Evolutionary conservation across 305 asterid genomes (phyloP), one percentile per base, ranked within the genome.

Genomic region (Fraxinus angustifolia): DNA sequence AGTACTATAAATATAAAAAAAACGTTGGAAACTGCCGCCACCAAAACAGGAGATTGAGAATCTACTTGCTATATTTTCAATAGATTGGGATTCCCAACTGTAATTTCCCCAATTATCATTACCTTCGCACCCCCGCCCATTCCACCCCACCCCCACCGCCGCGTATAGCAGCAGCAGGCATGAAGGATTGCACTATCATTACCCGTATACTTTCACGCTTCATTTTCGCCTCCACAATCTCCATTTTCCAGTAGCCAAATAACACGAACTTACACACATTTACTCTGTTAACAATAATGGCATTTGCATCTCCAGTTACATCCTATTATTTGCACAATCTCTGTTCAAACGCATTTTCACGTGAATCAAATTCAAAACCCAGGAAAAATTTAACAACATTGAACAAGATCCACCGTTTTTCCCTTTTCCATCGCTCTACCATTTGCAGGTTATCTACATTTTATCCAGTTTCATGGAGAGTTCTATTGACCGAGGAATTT

Each of bases 291-390:
- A n/a, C 76, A 71, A 17, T 34, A 87, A 90, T 90, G 93, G 91
- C 88, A 36, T 81, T 90, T 56, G 78, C 92, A 2, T 84, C 89
- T 81, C 83, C 90, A 76, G 56, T 88, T 17, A 77, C 87, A 26
- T 85, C 91, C 4, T 71, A 34, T 33, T 71, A 40, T 17, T 16
- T 87, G 21, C 86, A 81, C 30, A 83, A 77, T 35, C 73, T 86
- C 33, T 79, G 83, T 78, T 82, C 89, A 5, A 60, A 71, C 26
- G 48, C 14, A 34, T 33, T 71, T 28, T 33, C 76, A 33, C 76
- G 50, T 33, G 76, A 71, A 4, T 45, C 75, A 2, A 33, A 42
- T 40, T n/a, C 10, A n/a, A 83, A 84, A 70, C 81, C 82, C 83
- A 82, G 79, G 30, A 83, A 83, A 65, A 36, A 33, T 4, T 33